Evolutionary conservation across 768 basidiomycete genomes (phyloP), one percentile per base, ranked within the genome.

Genomic region (Pleurotus salmoneostramineus): DNA sequence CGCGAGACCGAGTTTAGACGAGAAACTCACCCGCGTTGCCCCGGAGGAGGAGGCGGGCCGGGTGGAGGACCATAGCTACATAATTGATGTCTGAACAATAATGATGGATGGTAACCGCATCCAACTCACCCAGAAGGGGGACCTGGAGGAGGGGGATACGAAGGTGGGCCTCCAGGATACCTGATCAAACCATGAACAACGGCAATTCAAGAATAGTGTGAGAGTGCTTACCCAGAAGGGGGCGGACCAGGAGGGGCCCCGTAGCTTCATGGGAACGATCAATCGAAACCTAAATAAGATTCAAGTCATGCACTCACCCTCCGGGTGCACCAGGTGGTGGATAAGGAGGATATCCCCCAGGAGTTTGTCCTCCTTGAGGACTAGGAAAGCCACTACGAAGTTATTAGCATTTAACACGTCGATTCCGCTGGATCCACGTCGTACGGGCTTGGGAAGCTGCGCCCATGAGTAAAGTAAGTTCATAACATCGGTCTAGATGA

Each of bases 341-440:
- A 51, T 71, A 72, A 6, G 74, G 68, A 31, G 78, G 74, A 11
- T 73, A 65, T 59, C 81, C 80, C n/a, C 74, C 68, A 11, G 76
- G 72, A 61, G 66, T 72, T 59, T 74, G 75, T 4, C 74, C 77
- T 27, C 67, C 45, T 37, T 67, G 61, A 45, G 65, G 63, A 4
- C 33, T 56, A 27, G 47, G 62, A 50, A 52, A 63, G 44, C 48
- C 64, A 59, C 43, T 50, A 35, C 59, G 62, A 45, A 57, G 11
- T 10, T 10, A 40, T 7, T 4, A 52, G 45, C 21, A 10, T 17
- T 8, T 4, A n/a, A 31, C 31, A 12, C 2, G n/a, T 35, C 35
- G 27, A 42, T 40, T 32, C 11, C 51, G 66, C 58, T 63, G 56
- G 37, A 59, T 37, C 52, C 43, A 62, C 51, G 63, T 64, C 64